Conservation (phyloP, 805 yeast genomes). For the Saccharomycopsis amapae region DNA sequence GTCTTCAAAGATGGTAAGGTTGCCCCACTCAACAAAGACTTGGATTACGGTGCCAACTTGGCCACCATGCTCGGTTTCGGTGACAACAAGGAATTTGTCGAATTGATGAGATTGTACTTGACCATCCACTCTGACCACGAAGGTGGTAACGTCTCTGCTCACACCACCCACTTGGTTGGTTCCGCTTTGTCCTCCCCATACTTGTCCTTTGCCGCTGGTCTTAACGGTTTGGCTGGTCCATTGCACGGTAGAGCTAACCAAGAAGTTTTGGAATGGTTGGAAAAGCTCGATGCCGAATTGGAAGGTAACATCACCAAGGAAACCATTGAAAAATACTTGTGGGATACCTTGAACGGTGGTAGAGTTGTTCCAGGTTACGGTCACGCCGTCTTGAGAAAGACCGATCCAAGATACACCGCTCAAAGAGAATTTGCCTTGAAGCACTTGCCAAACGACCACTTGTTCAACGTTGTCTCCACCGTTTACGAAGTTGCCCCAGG, state of each 20-base stretch:
- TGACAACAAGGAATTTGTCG: slow-evolving; percentile 60
- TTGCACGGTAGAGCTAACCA: slow-evolving; percentile 85
- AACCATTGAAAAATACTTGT: slow-evolving; percentile 66
- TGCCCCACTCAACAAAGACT: slow-evolving; percentile 39
- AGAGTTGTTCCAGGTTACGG: slow-evolving; percentile 88
- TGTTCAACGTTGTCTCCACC: slow-evolving; percentile 70
- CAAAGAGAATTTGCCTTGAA: slow-evolving; percentile 74
- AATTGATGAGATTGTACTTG: slow-evolving; percentile 72
- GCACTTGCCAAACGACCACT: slow-evolving; percentile 71
- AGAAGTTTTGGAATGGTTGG: slow-evolving; percentile 78
- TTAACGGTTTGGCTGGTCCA: slow-evolving; percentile 84
- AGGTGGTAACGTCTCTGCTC: slow-evolving; percentile 87
- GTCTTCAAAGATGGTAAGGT: slow-evolving; percentile 76
- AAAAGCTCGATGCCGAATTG: slow-evolving; percentile 51
- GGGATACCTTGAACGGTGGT: slow-evolving; percentile 75
- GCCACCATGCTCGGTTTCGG: slow-evolving; percentile 55
- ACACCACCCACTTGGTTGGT: slow-evolving; percentile 80
- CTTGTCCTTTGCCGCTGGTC: slow-evolving; percentile 73
- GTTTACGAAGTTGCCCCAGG: slow-evolving; percentile 79
- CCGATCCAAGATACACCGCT: slow-evolving; percentile 83
- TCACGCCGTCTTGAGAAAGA: slow-evolving; percentile 81
- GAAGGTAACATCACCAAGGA: slow-evolving; percentile 62
- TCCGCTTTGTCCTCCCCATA: slow-evolving; percentile 75
- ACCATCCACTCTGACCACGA: slow-evolving; percentile 85
- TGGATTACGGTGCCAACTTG: slow-evolving; percentile 62